Base-by-base conservation (phyloP, 2,329 filamentous ascomycete species). In the Venturiaceae sp. region DNA sequence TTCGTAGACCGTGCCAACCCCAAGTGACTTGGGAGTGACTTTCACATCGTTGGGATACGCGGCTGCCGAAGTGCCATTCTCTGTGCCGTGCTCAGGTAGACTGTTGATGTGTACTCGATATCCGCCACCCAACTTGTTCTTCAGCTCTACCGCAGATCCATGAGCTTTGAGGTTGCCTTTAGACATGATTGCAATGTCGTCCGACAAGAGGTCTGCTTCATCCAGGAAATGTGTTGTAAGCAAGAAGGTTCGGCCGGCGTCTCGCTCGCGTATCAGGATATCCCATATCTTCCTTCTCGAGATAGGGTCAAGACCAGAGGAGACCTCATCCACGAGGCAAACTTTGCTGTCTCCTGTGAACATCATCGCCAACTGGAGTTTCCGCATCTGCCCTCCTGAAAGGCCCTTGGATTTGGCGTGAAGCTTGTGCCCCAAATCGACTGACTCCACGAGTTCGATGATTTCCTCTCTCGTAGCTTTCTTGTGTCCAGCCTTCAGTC, bases 281-380 rank as follows among this genome's bases (percentile, higher is more conserved):
- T 96, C 90, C 92, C 92, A 96, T 26, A 96, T 89, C 73, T 95
- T 96, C 30, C 91, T 78, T 58, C 92, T 80, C 21, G 88, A 92
- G 1, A 96, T 75, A 0, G 92, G 91, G 67, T 96, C 92, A 21
- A 96, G 79, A 14, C 92, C 92, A 60, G 87, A 91, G 39, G 87
- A 92, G 14, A 96, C 90, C 71, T 96, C 92, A 64, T 96, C 92
- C 5, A 96, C 84, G 66, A 90, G 94, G 72, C 92, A 96, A 0
- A 96, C 86, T 26, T 84, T 84, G 62, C 88, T 92, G 11, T 90
- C 91, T 61, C 92, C 92, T 3, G 90, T 95, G 64, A 96, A 84
- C 90, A 96, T 96, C 84, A 96, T 92, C 5, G 90, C 91, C 2
- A 96, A 78, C 70, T 96, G 92, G 8, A 96, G 78, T 70, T 96